phyloP scores from a whole-genome alignment of 345 rosid species.

The Aquilaria sinensis region DNA sequence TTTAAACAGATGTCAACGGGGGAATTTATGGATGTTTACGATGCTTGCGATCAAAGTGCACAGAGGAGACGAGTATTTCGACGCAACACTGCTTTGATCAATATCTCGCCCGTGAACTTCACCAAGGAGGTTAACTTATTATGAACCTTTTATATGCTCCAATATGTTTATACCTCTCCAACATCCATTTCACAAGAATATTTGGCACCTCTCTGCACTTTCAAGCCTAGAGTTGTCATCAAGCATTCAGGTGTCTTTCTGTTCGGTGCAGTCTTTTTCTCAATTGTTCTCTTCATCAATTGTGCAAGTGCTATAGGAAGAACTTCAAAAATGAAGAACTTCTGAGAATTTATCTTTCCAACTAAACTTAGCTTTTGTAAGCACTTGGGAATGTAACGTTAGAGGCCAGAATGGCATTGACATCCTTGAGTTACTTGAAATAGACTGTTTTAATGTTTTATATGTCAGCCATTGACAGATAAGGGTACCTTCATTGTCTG shows the following conservation, averaged over 20 bases:
- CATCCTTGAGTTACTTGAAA: no score
- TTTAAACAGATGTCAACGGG: constrained; percentile 6
- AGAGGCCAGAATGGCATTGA: no score
- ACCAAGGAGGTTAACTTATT: constrained; percentile 56
- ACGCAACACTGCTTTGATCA: constrained; percentile 60
- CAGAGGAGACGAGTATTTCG: constrained; percentile 56
- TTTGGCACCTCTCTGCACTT: no score
- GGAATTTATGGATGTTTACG: constrained; percentile 59
- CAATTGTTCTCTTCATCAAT: constrained; percentile 31
- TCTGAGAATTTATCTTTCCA: no score
- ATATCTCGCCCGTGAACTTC: constrained; percentile 81
- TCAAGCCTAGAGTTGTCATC: constrained; percentile 20
- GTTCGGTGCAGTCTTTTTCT: constrained; percentile 29
- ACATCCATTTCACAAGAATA: no score
- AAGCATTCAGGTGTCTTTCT: constrained; percentile 32
- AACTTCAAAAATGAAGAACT: constrained; percentile 57
- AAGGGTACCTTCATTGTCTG: no score
- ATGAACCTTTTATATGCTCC: neutral
- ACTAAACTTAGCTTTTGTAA: no score
- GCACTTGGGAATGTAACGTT: no score
- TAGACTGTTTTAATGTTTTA: no score
- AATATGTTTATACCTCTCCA: neutral
- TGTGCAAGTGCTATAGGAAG: constrained; percentile 64
- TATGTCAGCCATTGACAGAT: no score
- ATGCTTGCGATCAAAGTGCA: constrained; percentile 52